These are phyloP conservation scores for Tylopilus vinaceipallidus DNA, from an alignment of 768 basidiomycete genomes.

Conservation along the genomic window DNA sequence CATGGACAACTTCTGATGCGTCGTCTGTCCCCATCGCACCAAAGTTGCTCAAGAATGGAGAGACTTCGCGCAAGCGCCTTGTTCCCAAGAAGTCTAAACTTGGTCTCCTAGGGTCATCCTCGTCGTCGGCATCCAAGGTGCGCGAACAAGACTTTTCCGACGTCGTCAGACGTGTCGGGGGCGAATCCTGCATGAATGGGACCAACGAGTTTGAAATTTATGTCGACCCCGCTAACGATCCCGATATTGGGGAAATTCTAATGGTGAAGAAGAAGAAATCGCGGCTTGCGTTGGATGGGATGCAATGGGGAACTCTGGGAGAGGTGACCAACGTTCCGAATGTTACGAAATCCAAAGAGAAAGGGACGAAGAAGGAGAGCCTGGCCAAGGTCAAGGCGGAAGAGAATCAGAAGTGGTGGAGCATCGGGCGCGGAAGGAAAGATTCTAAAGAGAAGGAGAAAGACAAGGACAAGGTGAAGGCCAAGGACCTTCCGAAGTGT, in stretches of 20 bases:
- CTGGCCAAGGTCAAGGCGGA: constrained; percentile 41
- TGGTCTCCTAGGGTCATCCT: constrained; percentile 38
- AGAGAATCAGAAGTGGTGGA: constrained; percentile 77
- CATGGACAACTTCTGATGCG: constrained; percentile 19
- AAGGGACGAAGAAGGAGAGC: constrained; percentile 34
- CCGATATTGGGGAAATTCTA: constrained; percentile 65
- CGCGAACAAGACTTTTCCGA: constrained; percentile 55
- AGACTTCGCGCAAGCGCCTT: constrained; percentile 44
- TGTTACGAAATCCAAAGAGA: constrained; percentile 31
- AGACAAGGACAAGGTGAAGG: no score
- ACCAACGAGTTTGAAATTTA: constrained; percentile 66
- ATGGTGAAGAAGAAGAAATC: constrained; percentile 79
- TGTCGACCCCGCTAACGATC: constrained; percentile 63
- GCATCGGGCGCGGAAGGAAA: constrained; percentile 69
- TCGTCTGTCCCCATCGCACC: constrained; percentile 30
- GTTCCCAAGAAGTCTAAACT: constrained; percentile 77
- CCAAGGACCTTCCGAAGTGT: constrained; percentile 38
- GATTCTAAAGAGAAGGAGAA: constrained; percentile 67
- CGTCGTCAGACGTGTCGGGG: constrained; percentile 50
- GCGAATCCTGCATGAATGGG: constrained; percentile 18
- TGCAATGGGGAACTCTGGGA: constrained; percentile 53
- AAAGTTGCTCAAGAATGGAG: constrained; percentile 14
- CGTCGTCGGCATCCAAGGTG: constrained; percentile 28
- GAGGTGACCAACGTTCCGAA: constrained; percentile 60
- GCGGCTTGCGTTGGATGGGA: constrained; percentile 54